A percentile compares a stretch with the other conserved stretches of the same genome.
Evolutionary conservation across 139 green algal species (phyloP).

Genomic region (Micractinium conductrix): DNA sequence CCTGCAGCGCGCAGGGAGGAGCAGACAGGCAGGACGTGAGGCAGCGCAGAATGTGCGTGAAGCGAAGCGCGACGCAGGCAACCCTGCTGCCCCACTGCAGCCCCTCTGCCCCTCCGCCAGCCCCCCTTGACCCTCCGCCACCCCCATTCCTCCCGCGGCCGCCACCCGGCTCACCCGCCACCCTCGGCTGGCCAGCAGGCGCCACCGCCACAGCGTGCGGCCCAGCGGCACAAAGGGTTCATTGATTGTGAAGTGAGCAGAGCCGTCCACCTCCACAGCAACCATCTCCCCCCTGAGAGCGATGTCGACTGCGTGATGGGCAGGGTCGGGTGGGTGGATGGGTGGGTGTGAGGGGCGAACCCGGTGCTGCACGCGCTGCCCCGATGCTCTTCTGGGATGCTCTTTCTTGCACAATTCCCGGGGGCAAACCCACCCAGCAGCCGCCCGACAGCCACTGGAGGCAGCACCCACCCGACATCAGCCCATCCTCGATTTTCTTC

Average conservation of each 20-base stretch:
- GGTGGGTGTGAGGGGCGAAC: background rate
- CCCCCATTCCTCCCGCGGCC: too few species aligned
- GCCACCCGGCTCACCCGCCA: slow-evolving; percentile 34
- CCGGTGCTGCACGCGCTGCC: too few species aligned
- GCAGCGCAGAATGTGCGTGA: background rate
- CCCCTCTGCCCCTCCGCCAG: too few species aligned
- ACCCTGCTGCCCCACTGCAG: background rate
- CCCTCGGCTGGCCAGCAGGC: slow-evolving; percentile 17
- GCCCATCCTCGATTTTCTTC: slow-evolving; percentile 34
- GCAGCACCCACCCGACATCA: slow-evolving; percentile 20
- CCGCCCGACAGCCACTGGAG: too few species aligned
- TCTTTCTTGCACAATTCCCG: too few species aligned
- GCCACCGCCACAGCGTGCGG: slow-evolving; percentile 31
- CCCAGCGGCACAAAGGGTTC: slow-evolving; percentile 42
- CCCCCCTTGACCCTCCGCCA: too few species aligned
- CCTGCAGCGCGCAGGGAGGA: slow-evolving; percentile 17
- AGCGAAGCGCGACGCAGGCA: background rate
- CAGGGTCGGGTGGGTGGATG: background rate
- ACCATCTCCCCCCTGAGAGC: slow-evolving; percentile 36
- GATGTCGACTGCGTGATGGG: slow-evolving; percentile 20
- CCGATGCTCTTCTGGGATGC: too few species aligned
- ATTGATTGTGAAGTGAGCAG: slow-evolving; percentile 38
- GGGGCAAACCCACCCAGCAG: too few species aligned
- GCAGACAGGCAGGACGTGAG: background rate
- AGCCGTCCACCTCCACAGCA: slow-evolving; percentile 39